These are phyloP conservation scores for Fusarium tupiense DNA, from an alignment of 2,329 filamentous ascomycete genomes.

Conservation along the genomic window DNA sequence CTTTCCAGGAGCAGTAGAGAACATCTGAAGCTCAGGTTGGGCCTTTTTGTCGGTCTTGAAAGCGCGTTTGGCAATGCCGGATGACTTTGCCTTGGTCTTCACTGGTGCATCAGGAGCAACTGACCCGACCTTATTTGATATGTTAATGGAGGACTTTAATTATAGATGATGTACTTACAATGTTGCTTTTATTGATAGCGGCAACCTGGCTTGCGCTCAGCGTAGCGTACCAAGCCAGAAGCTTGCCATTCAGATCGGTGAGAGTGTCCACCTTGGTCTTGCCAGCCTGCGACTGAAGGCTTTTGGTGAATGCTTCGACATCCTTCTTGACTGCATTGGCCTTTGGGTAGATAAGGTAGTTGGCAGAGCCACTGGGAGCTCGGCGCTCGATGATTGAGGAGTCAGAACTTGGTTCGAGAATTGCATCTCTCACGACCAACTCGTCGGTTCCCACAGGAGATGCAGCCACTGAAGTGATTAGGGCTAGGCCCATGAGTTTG, in stretches of 20 bases:
- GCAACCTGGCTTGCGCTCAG: background rate
- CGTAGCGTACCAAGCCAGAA: background rate
- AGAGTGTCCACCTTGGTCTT: background rate
- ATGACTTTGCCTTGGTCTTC: rapidly evolving
- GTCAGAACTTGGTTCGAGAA: background rate
- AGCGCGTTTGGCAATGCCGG: background rate
- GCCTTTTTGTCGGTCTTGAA: background rate
- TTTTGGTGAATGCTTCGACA: background rate
- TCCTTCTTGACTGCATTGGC: background rate
- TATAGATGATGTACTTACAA: background rate
- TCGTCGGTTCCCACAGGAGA: background rate
- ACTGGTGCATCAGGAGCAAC: background rate
- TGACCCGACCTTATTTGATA: background rate
- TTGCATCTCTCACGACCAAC: background rate
- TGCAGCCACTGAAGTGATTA: too few relatives aligned
- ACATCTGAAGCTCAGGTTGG: background rate
- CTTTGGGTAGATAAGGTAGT: background rate
- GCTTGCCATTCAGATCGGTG: background rate
- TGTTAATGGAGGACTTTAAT: rapidly evolving
- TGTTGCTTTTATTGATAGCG: rapidly evolving
- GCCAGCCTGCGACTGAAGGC: background rate
- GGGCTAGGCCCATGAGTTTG: rapidly evolving
- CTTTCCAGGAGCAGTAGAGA: background rate
- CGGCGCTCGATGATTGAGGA: background rate
- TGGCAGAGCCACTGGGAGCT: background rate